A percentile compares a stretch with the other conserved stretches of the same genome.
Conservation (phyloP, 768 basidiomycete species). For the Vishniacozyma victoriae region DNA sequence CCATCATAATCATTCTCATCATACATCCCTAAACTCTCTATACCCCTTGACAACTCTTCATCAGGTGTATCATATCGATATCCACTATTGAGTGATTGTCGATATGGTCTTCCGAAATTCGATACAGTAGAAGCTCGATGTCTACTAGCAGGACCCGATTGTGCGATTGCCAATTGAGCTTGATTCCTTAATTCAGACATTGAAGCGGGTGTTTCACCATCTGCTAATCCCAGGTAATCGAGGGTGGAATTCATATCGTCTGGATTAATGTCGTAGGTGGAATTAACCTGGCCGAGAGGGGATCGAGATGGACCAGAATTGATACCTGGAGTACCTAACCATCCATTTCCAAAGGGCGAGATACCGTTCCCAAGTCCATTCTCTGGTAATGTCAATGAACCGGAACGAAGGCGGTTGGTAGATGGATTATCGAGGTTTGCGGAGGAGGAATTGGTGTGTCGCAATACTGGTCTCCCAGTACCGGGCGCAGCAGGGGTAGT, state of each 20-base stretch:
- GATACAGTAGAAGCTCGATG: constrained; percentile 87
- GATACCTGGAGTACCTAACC: constrained; percentile 56
- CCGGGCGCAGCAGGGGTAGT: constrained; percentile 17
- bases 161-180: constrained; percentile 82
- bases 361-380: constrained; percentile 75
- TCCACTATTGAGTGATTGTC: constrained; percentile 51
- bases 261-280: neutral
- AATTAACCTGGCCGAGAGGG: constrained; percentile 18
- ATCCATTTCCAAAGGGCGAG: constrained; percentile 76
- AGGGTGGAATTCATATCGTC: constrained; percentile 84
- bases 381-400: constrained; percentile 79
- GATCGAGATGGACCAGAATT: constrained; percentile 52
- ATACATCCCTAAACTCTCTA: constrained; percentile 29
- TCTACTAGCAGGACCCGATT: constrained; percentile 68
- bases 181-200: constrained; percentile 83
- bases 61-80: constrained; percentile 48
- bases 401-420: constrained; percentile 75
- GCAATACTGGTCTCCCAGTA: constrained; percentile 37
- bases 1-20: constrained; percentile 6
- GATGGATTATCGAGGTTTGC: constrained; percentile 31
- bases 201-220: constrained; percentile 61
- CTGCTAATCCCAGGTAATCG: constrained; percentile 93
- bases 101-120: constrained; percentile 70
- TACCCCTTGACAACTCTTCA: constrained; percentile 17
- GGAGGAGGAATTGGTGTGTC: constrained; percentile 40